These are phyloP conservation scores for Candida khao-thaluensis DNA, from an alignment of 805 yeast species.

Conservation along the genomic window DNA sequence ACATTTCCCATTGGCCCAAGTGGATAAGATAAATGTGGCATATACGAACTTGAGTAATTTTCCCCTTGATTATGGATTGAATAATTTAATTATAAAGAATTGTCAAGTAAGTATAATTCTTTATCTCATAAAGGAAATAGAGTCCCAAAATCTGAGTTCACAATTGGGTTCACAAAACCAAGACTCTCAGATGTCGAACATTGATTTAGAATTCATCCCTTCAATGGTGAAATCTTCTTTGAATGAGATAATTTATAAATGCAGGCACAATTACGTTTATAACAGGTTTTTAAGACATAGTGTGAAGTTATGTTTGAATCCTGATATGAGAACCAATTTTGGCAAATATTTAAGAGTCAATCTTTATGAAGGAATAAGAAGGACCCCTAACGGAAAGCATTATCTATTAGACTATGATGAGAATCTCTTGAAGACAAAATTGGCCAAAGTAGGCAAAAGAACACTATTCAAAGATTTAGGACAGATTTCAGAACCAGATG, in stretches of 20 bases:
- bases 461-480: background rate
- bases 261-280: constrained; percentile 1
- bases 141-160: background rate
- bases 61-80: constrained; percentile 13
- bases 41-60: constrained; percentile 9
- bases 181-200: background rate
- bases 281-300: constrained; percentile 9
- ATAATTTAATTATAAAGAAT: constrained; percentile 2
- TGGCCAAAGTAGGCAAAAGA: constrained; percentile 1
- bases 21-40: constrained; percentile 6
- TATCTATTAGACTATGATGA: constrained; percentile 3
- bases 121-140: background rate
- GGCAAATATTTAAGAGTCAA: constrained; percentile 7
- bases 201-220: constrained; percentile 8
- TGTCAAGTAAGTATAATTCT: constrained; percentile 2
- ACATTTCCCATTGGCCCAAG: constrained; percentile 8
- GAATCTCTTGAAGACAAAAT: constrained; percentile 1
- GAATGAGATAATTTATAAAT: constrained; percentile 7
- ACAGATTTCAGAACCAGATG: background rate
- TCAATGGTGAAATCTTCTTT: background rate
- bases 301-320: constrained; percentile 9
- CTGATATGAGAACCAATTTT: constrained; percentile 3
- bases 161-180: background rate
- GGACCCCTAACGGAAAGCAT: background rate
- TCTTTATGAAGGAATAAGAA: constrained; percentile 4